Conservation (phyloP, 2,329 filamentous ascomycete genomes). For the Dactylellina drechsleri region DNA sequence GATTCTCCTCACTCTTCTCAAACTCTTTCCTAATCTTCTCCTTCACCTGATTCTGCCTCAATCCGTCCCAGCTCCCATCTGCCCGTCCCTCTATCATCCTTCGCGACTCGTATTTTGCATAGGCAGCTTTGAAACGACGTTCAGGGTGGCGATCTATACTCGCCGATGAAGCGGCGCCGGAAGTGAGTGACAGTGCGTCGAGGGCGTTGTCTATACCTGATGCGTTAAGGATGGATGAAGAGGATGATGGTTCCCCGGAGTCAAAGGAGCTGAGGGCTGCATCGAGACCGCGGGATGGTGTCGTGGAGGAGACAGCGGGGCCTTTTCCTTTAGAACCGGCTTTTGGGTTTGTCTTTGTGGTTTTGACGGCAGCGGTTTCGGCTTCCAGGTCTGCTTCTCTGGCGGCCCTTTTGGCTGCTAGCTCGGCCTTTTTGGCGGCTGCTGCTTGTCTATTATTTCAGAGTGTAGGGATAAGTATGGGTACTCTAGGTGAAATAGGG, state of each 20-base stretch:
- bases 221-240: slow-evolving; percentile 71
- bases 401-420: slow-evolving; percentile 89
- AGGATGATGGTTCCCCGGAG: slow-evolving; percentile 59
- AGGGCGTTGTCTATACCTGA: slow-evolving; percentile 92
- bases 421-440: slow-evolving; percentile 82
- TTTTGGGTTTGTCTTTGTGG: slow-evolving; percentile 74
- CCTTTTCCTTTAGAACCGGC: slow-evolving; percentile 70
- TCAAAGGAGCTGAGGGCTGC: slow-evolving; percentile 66
- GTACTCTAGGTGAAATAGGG: background rate
- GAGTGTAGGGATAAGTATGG: background rate
- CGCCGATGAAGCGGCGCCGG: slow-evolving; percentile 66
- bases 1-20: slow-evolving; percentile 92
- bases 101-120: slow-evolving; percentile 81
- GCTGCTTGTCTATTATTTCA: slow-evolving; percentile 73
- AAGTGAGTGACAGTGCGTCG: slow-evolving; percentile 79
- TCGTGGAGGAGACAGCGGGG: slow-evolving; percentile 75
- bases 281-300: slow-evolving; percentile 65
- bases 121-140: slow-evolving; percentile 85
- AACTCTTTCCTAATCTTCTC: slow-evolving; percentile 90
- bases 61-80: slow-evolving; percentile 76
- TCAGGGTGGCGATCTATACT: slow-evolving; percentile 92
- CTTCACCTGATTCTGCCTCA: slow-evolving; percentile 84
- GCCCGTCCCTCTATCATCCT: slow-evolving; percentile 84
- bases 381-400: slow-evolving; percentile 82
- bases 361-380: slow-evolving; percentile 81